A percentile compares a stretch with the other conserved stretches of the same genome.
Evolutionary conservation across 306 rosid genomes (phyloP).

Genomic region (Cucurbita argyrosperma): DNA sequence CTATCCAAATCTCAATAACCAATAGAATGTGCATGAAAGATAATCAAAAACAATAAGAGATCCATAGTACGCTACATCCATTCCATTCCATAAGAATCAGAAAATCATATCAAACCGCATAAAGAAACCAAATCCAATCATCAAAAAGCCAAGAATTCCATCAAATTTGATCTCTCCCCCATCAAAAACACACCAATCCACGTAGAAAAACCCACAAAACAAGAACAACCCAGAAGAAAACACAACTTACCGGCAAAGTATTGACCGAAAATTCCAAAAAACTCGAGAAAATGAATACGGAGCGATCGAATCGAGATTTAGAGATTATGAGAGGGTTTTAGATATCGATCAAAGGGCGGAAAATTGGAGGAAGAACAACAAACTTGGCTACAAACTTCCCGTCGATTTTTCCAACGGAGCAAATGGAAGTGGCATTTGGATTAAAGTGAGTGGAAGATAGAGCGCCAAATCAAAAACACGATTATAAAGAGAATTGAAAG

Average conservation of each 20-base stretch:
- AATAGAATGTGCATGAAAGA: not conserved
- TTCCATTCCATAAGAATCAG: not conserved
- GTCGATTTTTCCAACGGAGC: conserved; percentile 9
- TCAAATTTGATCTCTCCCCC: not conserved
- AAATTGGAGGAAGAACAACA: not conserved
- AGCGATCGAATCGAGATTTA: not conserved
- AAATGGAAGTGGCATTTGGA: not conserved
- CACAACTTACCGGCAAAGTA: conserved; percentile 28
- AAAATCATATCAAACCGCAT: not conserved
- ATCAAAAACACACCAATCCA: not conserved
- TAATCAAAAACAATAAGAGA: not conserved
- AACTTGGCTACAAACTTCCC: not conserved
- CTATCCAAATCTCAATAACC: not conserved
- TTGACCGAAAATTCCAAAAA: not conserved
- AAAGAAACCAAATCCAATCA: conserved; percentile 1
- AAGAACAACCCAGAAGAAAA: not conserved
- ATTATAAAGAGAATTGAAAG: not conserved
- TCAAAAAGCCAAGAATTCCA: not conserved
- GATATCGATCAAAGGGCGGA: not conserved
- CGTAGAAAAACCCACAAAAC: not conserved
- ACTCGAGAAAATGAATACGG: not conserved
- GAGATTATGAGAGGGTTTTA: not conserved
- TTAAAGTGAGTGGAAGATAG: not conserved
- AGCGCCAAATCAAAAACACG: not conserved
- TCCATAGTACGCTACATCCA: not conserved